Percentiles rank a stretch among this genome's conserved stretches.
Evolutionary conservation across 768 basidiomycete species (phyloP).

Genomic region (Boletus reticuloceps): DNA sequence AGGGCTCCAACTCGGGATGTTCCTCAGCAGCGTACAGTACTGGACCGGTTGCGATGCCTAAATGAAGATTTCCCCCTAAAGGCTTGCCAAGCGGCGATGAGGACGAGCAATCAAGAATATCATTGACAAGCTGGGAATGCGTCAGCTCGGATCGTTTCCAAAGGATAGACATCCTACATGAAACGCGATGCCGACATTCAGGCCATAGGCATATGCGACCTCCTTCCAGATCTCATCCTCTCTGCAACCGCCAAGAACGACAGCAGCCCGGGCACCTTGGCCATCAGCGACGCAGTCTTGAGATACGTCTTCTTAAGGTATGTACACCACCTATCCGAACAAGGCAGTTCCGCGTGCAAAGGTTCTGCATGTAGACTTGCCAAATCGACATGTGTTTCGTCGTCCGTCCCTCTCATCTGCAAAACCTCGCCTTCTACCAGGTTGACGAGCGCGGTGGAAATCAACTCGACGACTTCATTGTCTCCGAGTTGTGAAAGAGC

Average conservation of each 20-base stretch:
- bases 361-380: constrained; percentile 47
- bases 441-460: constrained; percentile 89
- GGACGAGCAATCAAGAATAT: constrained; percentile 89
- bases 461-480: constrained; percentile 88
- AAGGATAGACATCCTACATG: too few relatives aligned
- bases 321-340: constrained; percentile 57
- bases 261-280: constrained; percentile 61
- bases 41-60: constrained; percentile 85
- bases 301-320: constrained; percentile 89
- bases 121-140: constrained; percentile 78
- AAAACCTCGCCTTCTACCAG: constrained; percentile 96
- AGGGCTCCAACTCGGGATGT: constrained; percentile 66
- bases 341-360: constrained; percentile 24
- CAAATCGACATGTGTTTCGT: background rate
- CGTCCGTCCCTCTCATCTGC: constrained; percentile 39
- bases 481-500: constrained; percentile 85
- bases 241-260: constrained; percentile 79
- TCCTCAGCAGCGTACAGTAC: constrained; percentile 86
- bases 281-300: constrained; percentile 2
- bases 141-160: background rate
- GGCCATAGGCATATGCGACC: constrained; percentile 61
- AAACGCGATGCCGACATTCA: too few relatives aligned
- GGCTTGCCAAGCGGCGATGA: constrained; percentile 86
- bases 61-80: constrained; percentile 69
- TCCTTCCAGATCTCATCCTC: constrained; percentile 86